Evolutionary conservation across 208 protist genomes (phyloP), one percentile per base, ranked within the genome.

Genomic region (Leptomonas seymouri): DNA sequence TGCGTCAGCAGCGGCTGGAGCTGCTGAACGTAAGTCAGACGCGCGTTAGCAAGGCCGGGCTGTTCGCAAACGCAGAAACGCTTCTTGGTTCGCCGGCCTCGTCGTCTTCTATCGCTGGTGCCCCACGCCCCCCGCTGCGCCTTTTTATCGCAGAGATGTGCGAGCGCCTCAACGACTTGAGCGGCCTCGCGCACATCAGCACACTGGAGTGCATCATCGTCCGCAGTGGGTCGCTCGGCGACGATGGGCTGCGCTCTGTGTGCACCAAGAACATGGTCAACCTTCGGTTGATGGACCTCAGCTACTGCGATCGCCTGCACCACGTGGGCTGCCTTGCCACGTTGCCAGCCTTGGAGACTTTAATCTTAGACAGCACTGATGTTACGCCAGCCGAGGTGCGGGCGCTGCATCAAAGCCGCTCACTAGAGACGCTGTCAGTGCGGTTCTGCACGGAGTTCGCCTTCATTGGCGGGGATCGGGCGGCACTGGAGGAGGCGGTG

Each of bases 311-410:
- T 23, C 82, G 84, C 16, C 31, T 90, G 31, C 67, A 82, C 18
- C 54, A 74, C 51, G 56, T 85, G 2, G 55, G 56, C 25, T 77
- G 62, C 34, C 54, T 90, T 25, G 58, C 75, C n/a, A 55, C 54
- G 30, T 54, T 90, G 6, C 77, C 76, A 7, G 55, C 67, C 21
- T 46, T 90, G 55, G 53, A 70, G 48, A 79, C 75, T 41, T 72
- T 90, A n/a, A 84, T 82, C 31, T 58, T 90, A 2, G 84, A 90
- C 67, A 87, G 75, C 70, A 85, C 81, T 8, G 84, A 90, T 61
- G 67, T 90, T 2, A 74, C 67, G 34, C 69, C 58, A 14, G 42
- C 50, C 6, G 84, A 83, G 28, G 74, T 90, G 67, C 50, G 44
- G 48, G 60, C 59, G 30, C 78, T 90, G 27, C 55, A 61, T 23